Evolutionary conservation across 2,329 filamentous ascomycete species (phyloP), one percentile per base, ranked within the genome.

Genomic region (Venturia asperata): DNA sequence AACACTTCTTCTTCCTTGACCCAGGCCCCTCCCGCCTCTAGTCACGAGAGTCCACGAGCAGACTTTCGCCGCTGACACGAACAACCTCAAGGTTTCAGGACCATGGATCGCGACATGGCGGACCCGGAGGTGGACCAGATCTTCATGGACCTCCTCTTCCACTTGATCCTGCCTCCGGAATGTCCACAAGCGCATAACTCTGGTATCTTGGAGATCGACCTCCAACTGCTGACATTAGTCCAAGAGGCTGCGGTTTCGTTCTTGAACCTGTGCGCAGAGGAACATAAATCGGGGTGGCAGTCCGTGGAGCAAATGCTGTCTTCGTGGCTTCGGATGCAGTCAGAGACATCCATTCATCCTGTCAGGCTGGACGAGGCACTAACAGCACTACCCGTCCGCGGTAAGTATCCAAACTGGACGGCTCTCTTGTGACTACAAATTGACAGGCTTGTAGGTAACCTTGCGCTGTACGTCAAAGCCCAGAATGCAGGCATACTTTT

Each of bases 401-500:
- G 45, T 49, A 24, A 49, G 45, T 47, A 5, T 9, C 39, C 9
- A 15, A 41, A 2, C 39, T 41, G 39, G 11, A 41, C 39, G 11
- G 9, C 39, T 41, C 39, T 4, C 39, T 3, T 41, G 39, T 15
- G 4, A n/a, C 24, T 13, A 24, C 45, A 3, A 6, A 49, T 6
- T 49, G 10, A 11, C 45, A 21, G 5, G 10, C 9, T 9, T 24
- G 3, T n/a, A 49, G 45, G n/a, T 3, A 21, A 0, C 9, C 9
- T 62, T 24, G 41, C 42, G 1, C 5, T 62, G n/a, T 21, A 41
- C 17, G 45, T 62, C 37, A 41, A 10, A 41, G 39, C 24, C 17
- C 61, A 62, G 37, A 62, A 62, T 45, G 37, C 61, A 19, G 61
- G 61, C 27, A 19, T 60, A 19, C 17, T 62, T 5, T 1, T 62